Percentiles rank a stretch among this genome's conserved stretches.
phyloP scores from a whole-genome alignment of 257 asterid species.

The Marsdenia floribunda region DNA sequence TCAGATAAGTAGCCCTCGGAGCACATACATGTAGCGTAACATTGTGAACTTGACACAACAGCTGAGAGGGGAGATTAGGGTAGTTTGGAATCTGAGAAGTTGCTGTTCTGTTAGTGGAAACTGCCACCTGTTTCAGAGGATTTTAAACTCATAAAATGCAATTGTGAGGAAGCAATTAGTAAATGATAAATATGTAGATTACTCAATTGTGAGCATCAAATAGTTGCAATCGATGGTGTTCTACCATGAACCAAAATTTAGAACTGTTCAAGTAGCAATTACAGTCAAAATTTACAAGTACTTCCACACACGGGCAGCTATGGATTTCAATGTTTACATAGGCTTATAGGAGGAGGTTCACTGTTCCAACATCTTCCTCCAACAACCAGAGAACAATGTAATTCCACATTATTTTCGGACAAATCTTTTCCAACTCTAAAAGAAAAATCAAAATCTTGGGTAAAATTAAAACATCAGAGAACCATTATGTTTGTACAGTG shows the following conservation, averaged over 20 bases:
- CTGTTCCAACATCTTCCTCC: neutral
- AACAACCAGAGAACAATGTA: neutral
- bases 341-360: neutral
- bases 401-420: neutral
- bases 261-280: neutral
- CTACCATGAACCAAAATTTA: neutral
- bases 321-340: neutral
- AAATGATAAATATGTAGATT: neutral
- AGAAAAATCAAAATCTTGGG: neutral
- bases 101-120: conserved; percentile 75
- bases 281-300: neutral
- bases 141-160: conserved; percentile 7
- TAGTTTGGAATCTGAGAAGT: conserved; percentile 80
- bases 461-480: neutral
- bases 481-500: neutral
- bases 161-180: neutral
- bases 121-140: conserved; percentile 61
- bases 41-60: conserved; percentile 91
- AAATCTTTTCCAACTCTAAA: neutral
- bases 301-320: neutral
- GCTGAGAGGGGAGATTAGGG: conserved; percentile 81
- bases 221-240: neutral
- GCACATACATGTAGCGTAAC: conserved; percentile 68
- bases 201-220: neutral
- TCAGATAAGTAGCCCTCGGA: neutral